These are phyloP conservation scores for Globisporangium viniferum DNA, from an alignment of 352 stramenopile genomes.

Conservation along the genomic window DNA sequence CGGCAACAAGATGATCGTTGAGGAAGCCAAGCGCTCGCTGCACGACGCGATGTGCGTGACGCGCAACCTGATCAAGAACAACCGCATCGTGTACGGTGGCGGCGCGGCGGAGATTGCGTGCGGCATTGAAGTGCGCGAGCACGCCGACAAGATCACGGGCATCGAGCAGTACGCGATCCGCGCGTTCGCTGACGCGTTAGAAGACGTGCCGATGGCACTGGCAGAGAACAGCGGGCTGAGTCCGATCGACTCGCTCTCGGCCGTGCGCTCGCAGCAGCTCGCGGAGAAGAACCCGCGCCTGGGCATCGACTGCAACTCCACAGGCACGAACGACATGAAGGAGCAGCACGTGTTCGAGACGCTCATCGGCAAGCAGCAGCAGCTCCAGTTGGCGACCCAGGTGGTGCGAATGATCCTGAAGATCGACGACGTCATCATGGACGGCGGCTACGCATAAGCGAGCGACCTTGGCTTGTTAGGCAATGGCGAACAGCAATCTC, in stretches of 20 bases:
- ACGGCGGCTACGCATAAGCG: constrained; percentile 86
- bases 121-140: constrained; percentile 91
- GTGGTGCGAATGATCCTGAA: constrained; percentile 99
- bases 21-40: constrained; percentile 98
- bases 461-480: background rate
- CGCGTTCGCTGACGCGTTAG: constrained; percentile 97
- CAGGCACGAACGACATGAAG: constrained; percentile 96
- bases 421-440: constrained; percentile 99
- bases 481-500: background rate
- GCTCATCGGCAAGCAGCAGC: constrained; percentile 99
- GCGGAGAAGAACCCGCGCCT: constrained; percentile 95
- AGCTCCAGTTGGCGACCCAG: constrained; percentile 98
- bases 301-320: constrained; percentile 96
- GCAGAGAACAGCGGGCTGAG: constrained; percentile 98
- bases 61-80: constrained; percentile 99
- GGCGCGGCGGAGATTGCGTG: constrained; percentile 97
- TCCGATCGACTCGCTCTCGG: constrained; percentile 97
- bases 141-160: constrained; percentile 79
- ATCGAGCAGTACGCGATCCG: constrained; percentile 98
- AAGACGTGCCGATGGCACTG: constrained; percentile 99
- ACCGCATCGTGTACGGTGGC: constrained; percentile 99
- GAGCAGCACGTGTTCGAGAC: constrained; percentile 99
- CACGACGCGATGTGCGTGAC: constrained; percentile 99
- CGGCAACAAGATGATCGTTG: constrained; percentile 99
- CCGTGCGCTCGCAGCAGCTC: constrained; percentile 94